These are phyloP conservation scores for Saccharomycopsis vini DNA, from an alignment of 805 yeast species.

Conservation along the genomic window DNA sequence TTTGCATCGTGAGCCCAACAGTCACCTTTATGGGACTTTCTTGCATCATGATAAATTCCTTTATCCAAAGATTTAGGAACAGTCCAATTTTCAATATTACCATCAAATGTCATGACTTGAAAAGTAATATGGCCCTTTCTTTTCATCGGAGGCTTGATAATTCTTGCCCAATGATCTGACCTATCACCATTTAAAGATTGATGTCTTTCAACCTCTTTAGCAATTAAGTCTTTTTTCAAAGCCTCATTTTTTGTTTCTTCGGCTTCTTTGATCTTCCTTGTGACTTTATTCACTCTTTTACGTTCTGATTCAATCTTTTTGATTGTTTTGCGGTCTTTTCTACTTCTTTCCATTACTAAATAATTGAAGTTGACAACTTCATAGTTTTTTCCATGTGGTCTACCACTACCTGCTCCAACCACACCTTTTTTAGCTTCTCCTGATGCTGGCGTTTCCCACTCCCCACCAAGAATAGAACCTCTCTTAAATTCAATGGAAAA, in stretches of 20 bases:
- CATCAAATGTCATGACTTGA: conserved; percentile 72
- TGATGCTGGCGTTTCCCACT: conserved; percentile 55
- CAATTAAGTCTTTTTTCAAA: conserved; percentile 4
- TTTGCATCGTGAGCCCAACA: conserved; percentile 73
- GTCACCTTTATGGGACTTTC: conserved; percentile 80
- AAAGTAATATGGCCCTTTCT: conserved; percentile 75
- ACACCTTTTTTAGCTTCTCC: conserved; percentile 41
- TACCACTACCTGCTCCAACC: conserved; percentile 61
- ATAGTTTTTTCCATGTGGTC: conserved; percentile 60
- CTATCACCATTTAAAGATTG: background rate
- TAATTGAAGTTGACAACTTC: conserved; percentile 72
- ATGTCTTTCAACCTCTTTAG: conserved; percentile 17
- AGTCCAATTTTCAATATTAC: conserved; percentile 79
- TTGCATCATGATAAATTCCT: conserved; percentile 78
- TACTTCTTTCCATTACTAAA: conserved; percentile 56
- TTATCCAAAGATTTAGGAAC: conserved; percentile 70
- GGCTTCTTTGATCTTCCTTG: conserved; percentile 18
- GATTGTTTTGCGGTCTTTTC: conserved; percentile 34
- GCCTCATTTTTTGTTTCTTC: conserved; percentile 8
- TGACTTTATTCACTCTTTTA: conserved; percentile 20
- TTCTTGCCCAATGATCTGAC: conserved; percentile 56
- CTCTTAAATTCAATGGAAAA: conserved; percentile 76
- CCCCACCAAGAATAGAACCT: conserved; percentile 64
- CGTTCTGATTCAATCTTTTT: conserved; percentile 34
- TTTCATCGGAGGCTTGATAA: conserved; percentile 62